phyloP scores from a whole-genome alignment of 2,329 filamentous ascomycete genomes.

The Elsinoe fawcettii region DNA sequence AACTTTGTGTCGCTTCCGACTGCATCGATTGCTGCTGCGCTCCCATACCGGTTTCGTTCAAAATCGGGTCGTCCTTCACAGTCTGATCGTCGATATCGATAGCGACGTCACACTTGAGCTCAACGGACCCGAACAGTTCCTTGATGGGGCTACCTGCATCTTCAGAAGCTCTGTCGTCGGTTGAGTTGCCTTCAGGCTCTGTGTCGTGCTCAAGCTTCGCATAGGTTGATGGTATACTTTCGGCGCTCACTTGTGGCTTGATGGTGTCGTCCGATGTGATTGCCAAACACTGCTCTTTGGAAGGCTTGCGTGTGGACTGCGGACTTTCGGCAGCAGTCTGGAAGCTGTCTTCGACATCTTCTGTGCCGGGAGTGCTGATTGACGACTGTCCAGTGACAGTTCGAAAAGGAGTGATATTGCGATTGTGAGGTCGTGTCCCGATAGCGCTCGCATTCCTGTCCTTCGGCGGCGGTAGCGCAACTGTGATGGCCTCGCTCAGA shows the following conservation, averaged over 20 bases:
- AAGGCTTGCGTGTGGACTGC: conserved; percentile 4
- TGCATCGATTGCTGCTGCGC: background rate
- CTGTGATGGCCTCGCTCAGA: no score
- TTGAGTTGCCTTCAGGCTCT: no score
- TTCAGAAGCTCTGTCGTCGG: background rate
- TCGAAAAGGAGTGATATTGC: conserved; percentile 1
- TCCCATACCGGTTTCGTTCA: background rate
- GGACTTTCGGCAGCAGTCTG: conserved; percentile 27
- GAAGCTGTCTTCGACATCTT: conserved; percentile 28
- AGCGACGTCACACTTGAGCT: background rate
- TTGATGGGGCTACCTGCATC: background rate
- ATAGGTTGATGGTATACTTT: background rate
- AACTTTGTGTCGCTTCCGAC: background rate
- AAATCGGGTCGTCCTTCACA: background rate
- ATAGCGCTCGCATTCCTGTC: background rate
- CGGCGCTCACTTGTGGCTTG: background rate
- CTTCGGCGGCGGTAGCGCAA: background rate
- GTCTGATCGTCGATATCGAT: background rate
- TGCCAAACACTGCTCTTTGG: background rate
- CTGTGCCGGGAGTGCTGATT: conserved; percentile 9
- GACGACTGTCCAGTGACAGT: conserved; percentile 3
- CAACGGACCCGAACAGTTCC: background rate
- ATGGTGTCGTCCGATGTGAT: no score
- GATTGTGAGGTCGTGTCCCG: background rate
- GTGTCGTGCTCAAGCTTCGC: background rate